These are phyloP conservation scores for Trichoderma oligosporum DNA, from an alignment of 2,329 filamentous ascomycete species.

Conservation along the genomic window DNA sequence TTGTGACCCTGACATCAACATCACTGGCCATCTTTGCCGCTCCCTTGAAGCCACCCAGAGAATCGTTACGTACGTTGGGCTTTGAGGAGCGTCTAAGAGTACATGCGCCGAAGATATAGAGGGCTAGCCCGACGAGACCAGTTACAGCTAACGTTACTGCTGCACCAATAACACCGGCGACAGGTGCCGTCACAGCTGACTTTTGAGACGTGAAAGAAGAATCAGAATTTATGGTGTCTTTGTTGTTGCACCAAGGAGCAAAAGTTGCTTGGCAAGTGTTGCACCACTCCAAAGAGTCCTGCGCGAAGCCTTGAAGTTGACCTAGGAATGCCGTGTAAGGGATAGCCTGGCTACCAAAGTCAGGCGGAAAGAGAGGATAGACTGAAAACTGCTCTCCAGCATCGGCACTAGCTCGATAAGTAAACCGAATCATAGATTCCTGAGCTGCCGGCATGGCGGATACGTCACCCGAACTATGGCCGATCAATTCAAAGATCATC, in stretches of 20 bases:
- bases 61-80: slow-evolving; percentile 18
- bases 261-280: slow-evolving; percentile 35
- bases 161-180: slow-evolving; percentile 48
- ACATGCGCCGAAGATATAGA: slow-evolving; percentile 34
- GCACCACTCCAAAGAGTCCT: slow-evolving; percentile 43
- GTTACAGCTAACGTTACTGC: slow-evolving; percentile 37
- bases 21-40: slow-evolving; percentile 44
- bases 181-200: slow-evolving; percentile 32
- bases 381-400: slow-evolving; percentile 32
- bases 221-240: neutral
- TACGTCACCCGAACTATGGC: slow-evolving; percentile 24
- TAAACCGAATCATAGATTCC: slow-evolving; percentile 52
- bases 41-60: slow-evolving; percentile 42
- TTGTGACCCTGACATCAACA: slow-evolving; percentile 40
- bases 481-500: slow-evolving; percentile 67
- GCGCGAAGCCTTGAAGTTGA: slow-evolving; percentile 36
- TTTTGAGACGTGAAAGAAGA: neutral
- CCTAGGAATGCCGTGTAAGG: slow-evolving; percentile 38
- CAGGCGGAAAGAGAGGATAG: slow-evolving; percentile 41
- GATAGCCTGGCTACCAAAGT: slow-evolving; percentile 33
- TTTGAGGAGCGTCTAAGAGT: slow-evolving; percentile 28
- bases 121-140: slow-evolving; percentile 32
- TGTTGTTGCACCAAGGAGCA: slow-evolving; percentile 38
- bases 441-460: slow-evolving; percentile 28
- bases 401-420: slow-evolving; percentile 50